These are phyloP conservation scores for Solanum peruvianum DNA, from an alignment of 257 asterid genomes.

Conservation along the genomic window DNA sequence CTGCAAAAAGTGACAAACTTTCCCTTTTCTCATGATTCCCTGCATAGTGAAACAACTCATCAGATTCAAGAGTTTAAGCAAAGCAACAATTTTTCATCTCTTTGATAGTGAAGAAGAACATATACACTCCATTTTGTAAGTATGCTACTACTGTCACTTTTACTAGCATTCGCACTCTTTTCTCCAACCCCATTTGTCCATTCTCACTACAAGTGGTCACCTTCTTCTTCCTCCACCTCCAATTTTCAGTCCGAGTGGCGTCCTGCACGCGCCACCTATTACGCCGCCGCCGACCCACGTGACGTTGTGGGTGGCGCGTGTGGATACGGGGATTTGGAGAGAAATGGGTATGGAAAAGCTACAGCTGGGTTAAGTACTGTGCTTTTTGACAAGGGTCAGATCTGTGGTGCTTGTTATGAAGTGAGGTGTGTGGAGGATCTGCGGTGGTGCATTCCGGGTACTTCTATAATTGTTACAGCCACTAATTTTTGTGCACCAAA, in stretches of 20 bases:
- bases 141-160: neutral
- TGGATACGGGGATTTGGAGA: conserved; percentile 79
- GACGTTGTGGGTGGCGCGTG: conserved; percentile 91
- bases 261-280: conserved; percentile 81
- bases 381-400: conserved; percentile 79
- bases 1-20: neutral
- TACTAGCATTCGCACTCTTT: conserved; percentile 21
- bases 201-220: conserved; percentile 41
- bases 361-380: conserved; percentile 88
- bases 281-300: conserved; percentile 64
- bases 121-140: neutral
- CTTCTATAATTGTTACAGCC: conserved; percentile 81
- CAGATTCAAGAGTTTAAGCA: neutral
- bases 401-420: conserved; percentile 96
- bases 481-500: conserved; percentile 97
- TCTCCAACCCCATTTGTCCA: conserved; percentile 6
- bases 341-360: conserved; percentile 81
- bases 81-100: neutral
- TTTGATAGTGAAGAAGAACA: neutral
- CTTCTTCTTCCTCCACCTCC: conserved; percentile 32
- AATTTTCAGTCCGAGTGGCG: conserved; percentile 60
- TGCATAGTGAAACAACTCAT: neutral
- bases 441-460: conserved; percentile 94
- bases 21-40: neutral
- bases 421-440: conserved; percentile 82